Base-by-base conservation (phyloP, 495 filamentous ascomycete species). In the Thozetella sp. region DNA sequence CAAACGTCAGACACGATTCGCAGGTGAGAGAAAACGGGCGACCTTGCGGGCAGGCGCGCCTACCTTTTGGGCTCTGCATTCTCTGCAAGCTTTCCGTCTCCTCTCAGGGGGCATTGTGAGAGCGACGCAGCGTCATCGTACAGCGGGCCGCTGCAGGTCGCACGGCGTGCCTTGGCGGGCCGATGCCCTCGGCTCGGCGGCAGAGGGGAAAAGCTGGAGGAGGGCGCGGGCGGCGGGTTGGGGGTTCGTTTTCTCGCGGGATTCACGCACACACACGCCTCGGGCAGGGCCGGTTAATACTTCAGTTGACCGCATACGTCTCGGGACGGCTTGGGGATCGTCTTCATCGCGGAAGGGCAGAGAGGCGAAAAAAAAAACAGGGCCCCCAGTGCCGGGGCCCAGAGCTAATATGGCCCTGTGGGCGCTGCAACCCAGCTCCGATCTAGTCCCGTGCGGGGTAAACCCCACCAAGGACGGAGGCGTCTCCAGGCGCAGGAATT, bases 21-120 rank as follows among this genome's bases (percentile, higher is more conserved):
- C 30, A 17, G 6, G 30, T 6, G 30, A 6, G 9, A 17, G 30
- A 37, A 37, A 37, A 37, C 30, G n/a, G n/a, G n/a, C n/a, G n/a
- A n/a, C 17, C 30, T 17, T 9, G 24, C 15, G 22, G 15, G 25
- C 3, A 6, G 52, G 9, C 3, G 22, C 11, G 19, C 57, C 48
- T 22, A 50, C 57, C 51, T 60, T 60, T 34, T 60, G 58, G n/a
- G 20, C 3, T 37, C 58, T 55, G 45, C 58, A 60, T 22, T 60
- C 58, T 55, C 26, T 46, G 53, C 58, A 60, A 10, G 54, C 54
- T 30, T 34, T 34, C 37, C 54, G 27, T 56, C 17, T 56, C 23
- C 30, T 43, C n/a, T 56, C 54, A 12, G 54, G 54, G 27, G 54
- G 27, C 54, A 56, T 56, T 20, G 43, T 12, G 2, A 27, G 52